These are phyloP conservation scores for Candida ipomoeae DNA, from an alignment of 805 yeast genomes.

Conservation along the genomic window DNA sequence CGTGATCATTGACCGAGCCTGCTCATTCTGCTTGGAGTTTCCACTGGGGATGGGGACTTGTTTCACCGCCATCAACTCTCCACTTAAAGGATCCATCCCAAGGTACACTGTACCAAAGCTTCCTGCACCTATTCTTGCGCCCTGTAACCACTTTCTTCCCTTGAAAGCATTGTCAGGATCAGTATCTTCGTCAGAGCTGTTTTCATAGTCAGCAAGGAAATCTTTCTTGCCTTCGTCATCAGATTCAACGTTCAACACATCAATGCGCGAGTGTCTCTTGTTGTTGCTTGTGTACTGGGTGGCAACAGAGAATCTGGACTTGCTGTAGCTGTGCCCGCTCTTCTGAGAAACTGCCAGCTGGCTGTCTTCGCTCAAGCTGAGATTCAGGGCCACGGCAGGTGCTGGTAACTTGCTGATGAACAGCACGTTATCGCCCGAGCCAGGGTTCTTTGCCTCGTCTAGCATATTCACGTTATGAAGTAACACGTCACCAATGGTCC, in stretches of 20 bases:
- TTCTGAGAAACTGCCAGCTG: constrained; percentile 7
- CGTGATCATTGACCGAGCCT: constrained; percentile 55
- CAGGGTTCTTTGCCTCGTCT: constrained; percentile 38
- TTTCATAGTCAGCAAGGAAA: constrained; percentile 21
- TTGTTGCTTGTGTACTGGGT: constrained; percentile 18
- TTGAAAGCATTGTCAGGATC: constrained; percentile 24
- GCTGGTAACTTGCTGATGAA: constrained; percentile 25
- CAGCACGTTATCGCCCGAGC: constrained; percentile 22
- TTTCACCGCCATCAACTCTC: constrained; percentile 96
- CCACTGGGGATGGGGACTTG: constrained; percentile 71
- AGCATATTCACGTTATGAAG: constrained; percentile 54
- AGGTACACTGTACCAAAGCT: constrained; percentile 90
- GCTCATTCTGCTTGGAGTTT: constrained; percentile 26
- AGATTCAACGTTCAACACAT: constrained; percentile 21
- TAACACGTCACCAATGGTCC: constrained; percentile 63
- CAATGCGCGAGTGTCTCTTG: constrained; percentile 44
- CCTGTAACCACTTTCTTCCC: constrained; percentile 72
- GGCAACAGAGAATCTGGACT: constrained; percentile 14
- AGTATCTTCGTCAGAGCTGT: constrained; percentile 32
- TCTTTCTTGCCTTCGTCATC: constrained; percentile 14
- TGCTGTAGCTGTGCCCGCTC: constrained; percentile 4
- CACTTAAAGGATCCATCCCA: constrained; percentile 88
- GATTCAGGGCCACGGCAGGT: constrained; percentile 8
- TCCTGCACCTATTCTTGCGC: constrained; percentile 91
- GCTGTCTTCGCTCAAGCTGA: constrained; percentile 5